phyloP scores from a whole-genome alignment of 148 eudicot species.

The Linanthus parryae region DNA sequence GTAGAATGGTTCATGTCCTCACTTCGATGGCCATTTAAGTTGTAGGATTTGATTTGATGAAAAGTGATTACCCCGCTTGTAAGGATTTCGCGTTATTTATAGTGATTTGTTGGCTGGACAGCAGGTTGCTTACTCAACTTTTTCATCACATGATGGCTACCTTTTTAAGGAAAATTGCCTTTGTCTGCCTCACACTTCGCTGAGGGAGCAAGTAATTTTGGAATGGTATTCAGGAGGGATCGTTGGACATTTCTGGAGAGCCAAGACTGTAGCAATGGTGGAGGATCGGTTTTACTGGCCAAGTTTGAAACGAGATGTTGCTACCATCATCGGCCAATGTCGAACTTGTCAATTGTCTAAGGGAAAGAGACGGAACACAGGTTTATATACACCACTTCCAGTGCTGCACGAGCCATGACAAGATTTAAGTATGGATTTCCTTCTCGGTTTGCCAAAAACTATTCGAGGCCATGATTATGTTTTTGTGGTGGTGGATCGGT shows the following conservation, averaged over 20 bases:
- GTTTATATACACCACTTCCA: neutral
- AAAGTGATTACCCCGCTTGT: neutral
- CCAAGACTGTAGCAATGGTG: neutral
- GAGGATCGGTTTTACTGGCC: neutral
- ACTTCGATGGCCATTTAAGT: neutral
- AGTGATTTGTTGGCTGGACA: neutral
- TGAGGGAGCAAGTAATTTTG: neutral
- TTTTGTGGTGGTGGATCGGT: neutral
- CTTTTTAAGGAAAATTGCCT: neutral
- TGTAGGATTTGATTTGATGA: neutral
- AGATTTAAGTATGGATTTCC: conserved; percentile 6
- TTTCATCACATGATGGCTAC: neutral
- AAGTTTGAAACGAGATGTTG: neutral
- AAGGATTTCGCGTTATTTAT: neutral
- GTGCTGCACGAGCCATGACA: neutral
- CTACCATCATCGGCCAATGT: neutral
- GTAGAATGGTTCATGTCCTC: neutral
- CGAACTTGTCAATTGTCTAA: neutral
- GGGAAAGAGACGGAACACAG: neutral
- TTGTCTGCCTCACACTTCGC: neutral
- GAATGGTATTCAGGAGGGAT: neutral
- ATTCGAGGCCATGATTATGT: neutral
- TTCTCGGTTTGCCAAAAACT: conserved; percentile 4
- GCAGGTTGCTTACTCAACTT: neutral
- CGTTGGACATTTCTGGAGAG: neutral